A percentile compares a stretch with the other conserved stretches of the same genome.
Conservation (phyloP, 83 land plant genomes). For the Thuja plicata region DNA sequence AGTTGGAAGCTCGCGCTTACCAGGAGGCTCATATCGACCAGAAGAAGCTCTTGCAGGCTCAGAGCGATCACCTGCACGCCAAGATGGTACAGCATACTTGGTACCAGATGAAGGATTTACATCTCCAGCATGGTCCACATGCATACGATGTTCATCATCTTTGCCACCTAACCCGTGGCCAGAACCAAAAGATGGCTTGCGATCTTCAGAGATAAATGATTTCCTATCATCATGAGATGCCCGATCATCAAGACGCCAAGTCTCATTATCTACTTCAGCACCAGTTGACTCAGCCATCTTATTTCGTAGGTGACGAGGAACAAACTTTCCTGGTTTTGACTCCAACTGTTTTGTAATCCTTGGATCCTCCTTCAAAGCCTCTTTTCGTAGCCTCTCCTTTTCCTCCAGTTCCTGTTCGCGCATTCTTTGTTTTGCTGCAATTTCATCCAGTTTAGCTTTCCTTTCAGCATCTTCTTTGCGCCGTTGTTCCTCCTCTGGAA, state of each 20-base stretch:
- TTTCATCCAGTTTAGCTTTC: slow-evolving; percentile 85
- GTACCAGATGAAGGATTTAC: neutral
- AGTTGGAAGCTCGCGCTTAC: neutral
- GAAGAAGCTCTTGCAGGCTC: neutral
- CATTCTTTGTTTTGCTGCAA: slow-evolving; percentile 89
- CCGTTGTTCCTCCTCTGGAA: slow-evolving; percentile 81
- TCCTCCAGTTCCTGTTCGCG: slow-evolving; percentile 80
- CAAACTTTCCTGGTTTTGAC: slow-evolving; percentile 51
- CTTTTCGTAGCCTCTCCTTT: slow-evolving; percentile 62
- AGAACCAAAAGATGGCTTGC: neutral
- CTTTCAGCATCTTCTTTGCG: slow-evolving; percentile 86
- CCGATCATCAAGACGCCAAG: slow-evolving; percentile 38
- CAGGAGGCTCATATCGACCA: slow-evolving; percentile 22
- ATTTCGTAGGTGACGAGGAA: slow-evolving; percentile 41
- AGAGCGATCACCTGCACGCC: slow-evolving; percentile 11
- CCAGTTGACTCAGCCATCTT: slow-evolving; percentile 7
- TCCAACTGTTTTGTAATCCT: slow-evolving; percentile 28
- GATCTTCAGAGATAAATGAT: neutral
- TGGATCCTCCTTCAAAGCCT: slow-evolving; percentile 38
- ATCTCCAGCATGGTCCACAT: neutral
- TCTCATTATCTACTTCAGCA: slow-evolving; percentile 25
- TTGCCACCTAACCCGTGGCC: neutral
- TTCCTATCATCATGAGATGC: slow-evolving; percentile 23
- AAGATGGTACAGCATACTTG: slow-evolving; percentile 14
- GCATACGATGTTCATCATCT: neutral